Evolutionary conservation across 1,139 yeast species (phyloP).

Genomic region (Zygotorulaspora mrakii): DNA sequence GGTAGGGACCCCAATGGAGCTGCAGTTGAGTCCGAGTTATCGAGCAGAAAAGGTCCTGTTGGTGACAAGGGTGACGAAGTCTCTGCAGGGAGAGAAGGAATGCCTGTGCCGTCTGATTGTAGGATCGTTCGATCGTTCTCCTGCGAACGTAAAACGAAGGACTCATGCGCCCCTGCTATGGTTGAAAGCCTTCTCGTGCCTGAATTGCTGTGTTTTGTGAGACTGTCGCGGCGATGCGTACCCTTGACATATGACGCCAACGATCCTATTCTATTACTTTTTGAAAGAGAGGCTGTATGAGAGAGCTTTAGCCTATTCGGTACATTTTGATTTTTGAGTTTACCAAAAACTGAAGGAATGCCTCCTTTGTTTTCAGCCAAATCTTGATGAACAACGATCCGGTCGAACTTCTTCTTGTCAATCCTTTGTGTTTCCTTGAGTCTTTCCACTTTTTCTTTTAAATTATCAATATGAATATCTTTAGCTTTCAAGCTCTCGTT

Average conservation of each 20-base stretch:
- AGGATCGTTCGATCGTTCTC: neutral
- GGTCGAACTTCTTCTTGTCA: constrained; percentile 69
- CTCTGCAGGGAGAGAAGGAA: no score
- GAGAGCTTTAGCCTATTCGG: constrained; percentile 3
- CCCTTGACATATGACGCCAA: constrained; percentile 11
- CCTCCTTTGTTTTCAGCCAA: constrained; percentile 4
- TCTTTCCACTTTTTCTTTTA: constrained; percentile 32
- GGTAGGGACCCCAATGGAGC: no score
- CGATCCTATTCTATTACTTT: constrained; percentile 15
- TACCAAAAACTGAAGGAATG: constrained; percentile 12
- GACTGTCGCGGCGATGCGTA: neutral
- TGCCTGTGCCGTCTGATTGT: no score
- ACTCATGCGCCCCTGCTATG: neutral
- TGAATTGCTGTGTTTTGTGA: neutral
- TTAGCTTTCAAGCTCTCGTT: constrained; percentile 53
- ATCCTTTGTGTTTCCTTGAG: constrained; percentile 52
- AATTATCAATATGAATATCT: constrained; percentile 54
- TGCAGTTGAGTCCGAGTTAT: neutral
- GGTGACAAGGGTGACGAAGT: neutral
- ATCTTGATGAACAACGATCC: constrained; percentile 45
- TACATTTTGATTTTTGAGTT: constrained; percentile 7
- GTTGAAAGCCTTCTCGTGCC: neutral
- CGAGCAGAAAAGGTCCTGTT: neutral
- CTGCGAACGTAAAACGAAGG: neutral
- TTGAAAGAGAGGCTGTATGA: constrained; percentile 9